Base-by-base conservation (phyloP, 306 rosid species). In the Prunus dulcis region DNA sequence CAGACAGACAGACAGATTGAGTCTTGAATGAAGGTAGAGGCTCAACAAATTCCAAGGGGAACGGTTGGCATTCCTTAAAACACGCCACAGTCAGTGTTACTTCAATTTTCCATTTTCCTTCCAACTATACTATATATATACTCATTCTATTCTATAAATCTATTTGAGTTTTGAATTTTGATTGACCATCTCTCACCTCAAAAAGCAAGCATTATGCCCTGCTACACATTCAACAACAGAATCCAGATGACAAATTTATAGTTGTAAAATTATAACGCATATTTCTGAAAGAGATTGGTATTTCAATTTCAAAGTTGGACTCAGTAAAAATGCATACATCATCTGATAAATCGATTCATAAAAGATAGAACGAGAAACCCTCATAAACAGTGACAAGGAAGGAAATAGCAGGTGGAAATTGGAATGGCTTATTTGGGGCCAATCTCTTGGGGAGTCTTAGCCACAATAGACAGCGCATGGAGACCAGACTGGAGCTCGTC, bases 401-500 rank as follows among this genome's bases (percentile, higher is more conserved):
- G 27, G 8, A 9, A 2, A 22, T 53, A 2, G 2, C 12, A 25
- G 25, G 20, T 3, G 51, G n/a, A 51, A 23, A 49, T 9, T 61
- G 19, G 68, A 22, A 6, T 23, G 12, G 18, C 32, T 10, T 2
- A 56, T 71, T 64, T 72, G 65, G 64, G 75, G 51, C 2, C 75
- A 56, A 20, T 53, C 81, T 86, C 90, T 58, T 75, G 56, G 25
- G 90, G 90, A 25, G 89, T 81, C 76, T 85, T 89, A 23, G 93
- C 93, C 63, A 83, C 91, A 9, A 89, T 85, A 13, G 91, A 87
- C 63, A 89, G 84, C 17, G 90, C 93, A 70, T 89, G 93, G 45
- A 89, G 81, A 12, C 91, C 89, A 73, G 91, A 84, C 30, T 82
- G 78, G 61, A 89, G 88, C 86, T 89, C 93, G 19, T 89, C 93